A percentile compares a stretch with the other conserved stretches of the same genome.
phyloP scores from a whole-genome alignment of 106 monocot species.

The Acorus gramineus region DNA sequence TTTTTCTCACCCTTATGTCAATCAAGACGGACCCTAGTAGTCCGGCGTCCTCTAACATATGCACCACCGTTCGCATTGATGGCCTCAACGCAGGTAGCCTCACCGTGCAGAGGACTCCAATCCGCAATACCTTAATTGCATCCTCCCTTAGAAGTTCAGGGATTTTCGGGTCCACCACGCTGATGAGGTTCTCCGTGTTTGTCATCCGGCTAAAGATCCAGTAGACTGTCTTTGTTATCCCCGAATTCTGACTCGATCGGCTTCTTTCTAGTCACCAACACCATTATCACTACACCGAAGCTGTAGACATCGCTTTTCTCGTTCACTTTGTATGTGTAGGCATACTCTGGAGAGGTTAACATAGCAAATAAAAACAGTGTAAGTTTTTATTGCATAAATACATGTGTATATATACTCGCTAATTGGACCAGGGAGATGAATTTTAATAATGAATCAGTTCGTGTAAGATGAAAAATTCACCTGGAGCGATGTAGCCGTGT shows the following conservation, averaged over 20 bases:
- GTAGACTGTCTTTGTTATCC: conserved; percentile 14
- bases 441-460: no score
- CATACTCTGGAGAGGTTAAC: no score
- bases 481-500: conserved; percentile 79
- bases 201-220: conserved; percentile 14
- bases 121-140: conserved; percentile 13
- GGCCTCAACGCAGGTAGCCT: conserved; percentile 15
- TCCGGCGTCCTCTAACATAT: conserved; percentile 19
- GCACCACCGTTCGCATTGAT: conserved; percentile 17
- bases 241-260: conserved; percentile 23
- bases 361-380: no score
- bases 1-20: no score
- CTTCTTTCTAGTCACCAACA: conserved; percentile 17
- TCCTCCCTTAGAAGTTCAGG: conserved; percentile 5
- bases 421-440: no score
- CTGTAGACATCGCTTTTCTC: conserved; percentile 30
- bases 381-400: no score
- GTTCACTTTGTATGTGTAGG: conserved; percentile 16
- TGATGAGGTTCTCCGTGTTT: neutral
- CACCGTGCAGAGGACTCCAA: conserved; percentile 18
- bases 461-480: conserved; percentile 26
- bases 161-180: conserved; percentile 6
- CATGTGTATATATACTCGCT: no score
- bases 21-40: no score
- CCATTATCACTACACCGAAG: conserved; percentile 25